Evolutionary conservation across 495 filamentous ascomycete genomes (phyloP).

Genomic region (Terfezia boudieri): DNA sequence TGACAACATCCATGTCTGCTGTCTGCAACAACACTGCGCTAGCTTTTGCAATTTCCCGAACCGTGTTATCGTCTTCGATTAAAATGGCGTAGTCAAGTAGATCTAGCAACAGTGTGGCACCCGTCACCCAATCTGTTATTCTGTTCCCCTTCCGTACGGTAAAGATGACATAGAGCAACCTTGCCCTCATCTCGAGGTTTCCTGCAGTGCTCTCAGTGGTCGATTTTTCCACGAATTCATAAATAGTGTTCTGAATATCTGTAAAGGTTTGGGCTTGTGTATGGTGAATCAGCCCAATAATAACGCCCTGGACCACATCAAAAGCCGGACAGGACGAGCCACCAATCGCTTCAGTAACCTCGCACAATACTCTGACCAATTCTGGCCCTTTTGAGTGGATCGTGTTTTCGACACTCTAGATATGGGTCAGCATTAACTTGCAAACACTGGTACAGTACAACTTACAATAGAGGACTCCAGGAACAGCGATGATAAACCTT

Average conservation of each 20-base stretch:
- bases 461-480: slow-evolving; percentile 37
- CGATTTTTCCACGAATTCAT: slow-evolving; percentile 25
- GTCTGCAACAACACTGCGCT: slow-evolving; percentile 46
- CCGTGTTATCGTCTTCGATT: slow-evolving; percentile 22
- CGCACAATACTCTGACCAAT: slow-evolving; percentile 42
- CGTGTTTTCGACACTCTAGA: slow-evolving; percentile 56
- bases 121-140: slow-evolving; percentile 44
- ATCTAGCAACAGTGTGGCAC: slow-evolving; percentile 35
- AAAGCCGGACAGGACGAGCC: slow-evolving; percentile 20
- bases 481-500: slow-evolving; percentile 78
- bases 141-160: slow-evolving; percentile 58
- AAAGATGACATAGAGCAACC: slow-evolving; percentile 41
- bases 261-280: slow-evolving; percentile 45
- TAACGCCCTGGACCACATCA: slow-evolving; percentile 48
- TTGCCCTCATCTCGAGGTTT: slow-evolving; percentile 28
- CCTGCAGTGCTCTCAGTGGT: slow-evolving; percentile 14
- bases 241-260: slow-evolving; percentile 35
- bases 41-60: slow-evolving; percentile 37
- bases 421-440: slow-evolving; percentile 10
- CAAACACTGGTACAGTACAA: background rate
- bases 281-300: slow-evolving; percentile 64
- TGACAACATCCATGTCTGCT: slow-evolving; percentile 57
- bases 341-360: slow-evolving; percentile 1
- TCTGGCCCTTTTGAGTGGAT: slow-evolving; percentile 59
- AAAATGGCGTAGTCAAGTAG: slow-evolving; percentile 27